Evolutionary conservation across 2,329 filamentous ascomycete genomes (phyloP).

Genomic region (Penicillium paneum): DNA sequence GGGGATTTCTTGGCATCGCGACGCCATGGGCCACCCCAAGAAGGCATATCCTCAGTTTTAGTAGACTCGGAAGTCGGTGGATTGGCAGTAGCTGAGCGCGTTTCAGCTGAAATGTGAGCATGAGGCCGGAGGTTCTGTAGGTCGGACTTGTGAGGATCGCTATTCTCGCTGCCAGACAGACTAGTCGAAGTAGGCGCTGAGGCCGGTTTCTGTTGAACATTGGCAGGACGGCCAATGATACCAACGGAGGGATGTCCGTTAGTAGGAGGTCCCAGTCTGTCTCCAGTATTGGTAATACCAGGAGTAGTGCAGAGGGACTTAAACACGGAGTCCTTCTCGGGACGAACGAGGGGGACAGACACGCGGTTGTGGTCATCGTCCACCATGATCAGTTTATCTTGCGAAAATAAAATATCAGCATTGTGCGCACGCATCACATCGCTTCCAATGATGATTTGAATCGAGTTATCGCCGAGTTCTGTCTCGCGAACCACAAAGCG

Average conservation of each 20-base stretch:
- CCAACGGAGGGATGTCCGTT: slow-evolving; percentile 29
- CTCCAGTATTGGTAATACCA: slow-evolving; percentile 12
- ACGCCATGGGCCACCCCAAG: slow-evolving; percentile 70
- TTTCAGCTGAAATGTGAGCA: slow-evolving; percentile 8
- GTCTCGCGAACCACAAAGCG: slow-evolving; percentile 69
- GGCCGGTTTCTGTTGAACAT: slow-evolving; percentile 22
- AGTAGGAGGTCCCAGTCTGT: neutral
- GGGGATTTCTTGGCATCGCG: slow-evolving; percentile 40
- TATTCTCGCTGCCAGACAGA: slow-evolving; percentile 24
- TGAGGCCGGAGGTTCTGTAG: slow-evolving; percentile 4
- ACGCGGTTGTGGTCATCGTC: slow-evolving; percentile 84
- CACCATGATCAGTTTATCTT: slow-evolving; percentile 82
- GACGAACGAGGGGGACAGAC: slow-evolving; percentile 85
- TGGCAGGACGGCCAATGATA: slow-evolving; percentile 33
- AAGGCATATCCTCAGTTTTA: slow-evolving; percentile 29
- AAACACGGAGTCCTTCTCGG: slow-evolving; percentile 79
- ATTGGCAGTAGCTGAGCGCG: slow-evolving; percentile 2
- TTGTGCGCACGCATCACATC: slow-evolving; percentile 82
- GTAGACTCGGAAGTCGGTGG: slow-evolving; percentile 21
- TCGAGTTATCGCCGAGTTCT: slow-evolving; percentile 52
- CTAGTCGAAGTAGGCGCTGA: slow-evolving; percentile 27
- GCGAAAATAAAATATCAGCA: slow-evolving; percentile 87
- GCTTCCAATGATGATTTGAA: slow-evolving; percentile 86
- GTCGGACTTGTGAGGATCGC: slow-evolving; percentile 21
- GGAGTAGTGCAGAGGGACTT: slow-evolving; percentile 67